Evolutionary conservation across 1,139 yeast genomes (phyloP).

Genomic region (Blastobotrys malaysiensis): DNA sequence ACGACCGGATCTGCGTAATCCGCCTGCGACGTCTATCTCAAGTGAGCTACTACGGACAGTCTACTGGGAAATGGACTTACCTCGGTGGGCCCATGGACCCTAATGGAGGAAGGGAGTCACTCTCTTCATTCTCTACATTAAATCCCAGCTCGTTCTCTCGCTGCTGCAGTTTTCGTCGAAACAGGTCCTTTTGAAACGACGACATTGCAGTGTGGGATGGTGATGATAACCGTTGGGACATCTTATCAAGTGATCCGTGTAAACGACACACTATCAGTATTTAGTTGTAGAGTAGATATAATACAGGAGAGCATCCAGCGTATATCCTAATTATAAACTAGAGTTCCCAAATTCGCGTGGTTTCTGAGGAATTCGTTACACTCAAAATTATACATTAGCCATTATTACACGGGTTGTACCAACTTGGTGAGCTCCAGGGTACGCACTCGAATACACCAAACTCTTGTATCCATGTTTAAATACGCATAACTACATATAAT

Average conservation of each 20-base stretch:
- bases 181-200: conserved; percentile 12
- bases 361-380: too few relatives aligned
- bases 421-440: too few relatives aligned
- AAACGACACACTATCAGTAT: not conserved
- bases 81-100: conserved; percentile 3
- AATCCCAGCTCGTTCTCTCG: conserved; percentile 9
- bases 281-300: too few relatives aligned
- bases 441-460: too few relatives aligned
- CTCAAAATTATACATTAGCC: too few relatives aligned
- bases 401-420: too few relatives aligned
- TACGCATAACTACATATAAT: too few relatives aligned
- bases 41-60: not conserved
- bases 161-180: conserved; percentile 14
- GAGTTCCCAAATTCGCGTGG: too few relatives aligned
- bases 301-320: too few relatives aligned
- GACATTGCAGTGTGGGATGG: conserved; percentile 10
- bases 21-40: conserved; percentile 1
- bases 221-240: conserved; percentile 1
- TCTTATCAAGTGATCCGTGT: not conserved
- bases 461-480: too few relatives aligned
- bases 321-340: too few relatives aligned
- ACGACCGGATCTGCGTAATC: conserved; percentile 20
- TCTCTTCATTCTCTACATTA: conserved; percentile 1
- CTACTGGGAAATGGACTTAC: not conserved
- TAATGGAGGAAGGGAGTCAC: conserved; percentile 9